These are phyloP conservation scores for Hanseniaspora pseudoguilliermondii DNA, from an alignment of 805 yeast species.

Conservation along the genomic window DNA sequence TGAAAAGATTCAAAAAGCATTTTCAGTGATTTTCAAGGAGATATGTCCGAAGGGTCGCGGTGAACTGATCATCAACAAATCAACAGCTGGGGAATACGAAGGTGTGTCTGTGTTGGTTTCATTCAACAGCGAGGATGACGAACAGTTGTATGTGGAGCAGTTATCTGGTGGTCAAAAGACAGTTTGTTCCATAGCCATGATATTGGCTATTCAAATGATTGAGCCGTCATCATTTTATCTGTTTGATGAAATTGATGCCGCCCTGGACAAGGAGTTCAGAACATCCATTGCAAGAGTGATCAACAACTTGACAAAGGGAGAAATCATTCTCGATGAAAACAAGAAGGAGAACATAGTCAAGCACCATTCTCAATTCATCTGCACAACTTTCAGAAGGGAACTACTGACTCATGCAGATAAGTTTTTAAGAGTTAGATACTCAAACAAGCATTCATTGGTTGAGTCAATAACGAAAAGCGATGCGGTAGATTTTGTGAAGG, in stretches of 20 bases:
- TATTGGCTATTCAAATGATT: constrained; percentile 83
- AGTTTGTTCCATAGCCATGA: constrained; percentile 87
- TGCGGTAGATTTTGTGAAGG: constrained; percentile 76
- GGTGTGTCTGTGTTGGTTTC: constrained; percentile 85
- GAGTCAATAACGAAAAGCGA: constrained; percentile 55
- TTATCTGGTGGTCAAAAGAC: constrained; percentile 95
- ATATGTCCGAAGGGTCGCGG: constrained; percentile 81
- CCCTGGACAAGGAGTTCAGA: constrained; percentile 83
- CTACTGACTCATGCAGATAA: constrained; percentile 77
- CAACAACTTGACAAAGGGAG: constrained; percentile 39
- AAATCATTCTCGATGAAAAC: not conserved
- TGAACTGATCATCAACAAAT: constrained; percentile 49
- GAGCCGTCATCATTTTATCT: constrained; percentile 96
- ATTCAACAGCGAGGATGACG: constrained; percentile 73
- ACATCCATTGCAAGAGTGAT: constrained; percentile 73
- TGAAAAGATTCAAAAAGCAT: constrained; percentile 58
- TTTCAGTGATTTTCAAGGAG: constrained; percentile 60
- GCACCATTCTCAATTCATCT: constrained; percentile 70
- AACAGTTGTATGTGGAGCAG: constrained; percentile 78
- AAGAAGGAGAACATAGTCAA: not conserved
- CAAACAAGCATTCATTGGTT: constrained; percentile 68
- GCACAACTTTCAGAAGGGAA: constrained; percentile 93
- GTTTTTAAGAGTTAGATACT: constrained; percentile 77
- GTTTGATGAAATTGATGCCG: constrained; percentile 95
- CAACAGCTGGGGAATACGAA: constrained; percentile 33